Base-by-base conservation (phyloP, 202 grass and related monocot genomes). In the Setaria viridis region DNA sequence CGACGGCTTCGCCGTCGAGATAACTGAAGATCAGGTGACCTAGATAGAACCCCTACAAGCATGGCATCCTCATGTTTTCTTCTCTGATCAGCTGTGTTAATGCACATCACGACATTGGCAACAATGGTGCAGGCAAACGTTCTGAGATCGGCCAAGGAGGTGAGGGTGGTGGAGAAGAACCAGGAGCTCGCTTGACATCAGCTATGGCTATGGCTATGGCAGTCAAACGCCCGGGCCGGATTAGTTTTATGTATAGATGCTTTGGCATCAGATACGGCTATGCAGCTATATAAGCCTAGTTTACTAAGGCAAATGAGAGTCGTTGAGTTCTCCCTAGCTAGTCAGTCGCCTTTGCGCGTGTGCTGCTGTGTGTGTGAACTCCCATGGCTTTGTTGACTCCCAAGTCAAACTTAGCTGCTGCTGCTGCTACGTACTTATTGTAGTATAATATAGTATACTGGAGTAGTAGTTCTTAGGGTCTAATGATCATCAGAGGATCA, bases 131-230 rank as follows among this genome's bases (percentile, higher is more conserved):
- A 83, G 80, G 80, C 80, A 17, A 74, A 43, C 56, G 45, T 83
- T 37, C 92, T 99, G 47, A 88, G 87, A 83, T 94, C 89, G 56
- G 90, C 92, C 3, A 93, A 93, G 69, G 97, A 97, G 85, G 97
- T 99, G 85, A 97, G 97, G 72, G 87, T 99, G 85, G 97, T 99
- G 85, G 97, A 99, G 92, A 97, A 99, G 94, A 97, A 99, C 89
- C 97, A 99, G 87, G 97, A 99, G 85, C 82, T 99, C 58, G 85
- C 77, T 89, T 97, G 91, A 94, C 35, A 29, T 1, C 4, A 45
- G 43, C 17, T 56, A 16, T 37, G 2, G 10, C 57, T 25, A 25
- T 1, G 8, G 56, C 11, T 1, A 10, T 9, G 0, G 67, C 67
- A 71, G 77, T 80, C 76, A 83, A 82, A 86, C 39, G 56, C 68